Percentiles rank a stretch among this genome's conserved stretches.
These are phyloP conservation scores for Gossypium herbaceum DNA, from an alignment of 345 rosid genomes.

Conservation along the genomic window DNA sequence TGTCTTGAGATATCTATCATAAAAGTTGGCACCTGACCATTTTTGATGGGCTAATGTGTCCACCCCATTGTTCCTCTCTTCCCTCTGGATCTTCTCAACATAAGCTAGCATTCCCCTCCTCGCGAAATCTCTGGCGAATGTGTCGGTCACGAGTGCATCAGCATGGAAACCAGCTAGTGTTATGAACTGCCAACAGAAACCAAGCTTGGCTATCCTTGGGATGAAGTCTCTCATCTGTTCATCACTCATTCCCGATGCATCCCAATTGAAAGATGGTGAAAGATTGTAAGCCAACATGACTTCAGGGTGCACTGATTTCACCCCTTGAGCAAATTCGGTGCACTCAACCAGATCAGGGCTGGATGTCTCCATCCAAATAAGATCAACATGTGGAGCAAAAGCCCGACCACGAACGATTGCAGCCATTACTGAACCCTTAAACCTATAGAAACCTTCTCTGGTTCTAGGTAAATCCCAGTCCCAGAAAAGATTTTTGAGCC, in stretches of 20 bases:
- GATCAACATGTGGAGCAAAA: constrained; percentile 69
- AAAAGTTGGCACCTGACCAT: constrained; percentile 96
- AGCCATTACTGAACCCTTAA: constrained; percentile 77
- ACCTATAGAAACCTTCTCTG: constrained; percentile 92
- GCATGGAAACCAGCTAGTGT: constrained; percentile 94
- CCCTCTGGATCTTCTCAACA: constrained; percentile 95
- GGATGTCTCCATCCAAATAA: constrained; percentile 94
- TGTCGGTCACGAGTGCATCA: constrained; percentile 78
- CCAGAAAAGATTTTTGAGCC: constrained; percentile 77
- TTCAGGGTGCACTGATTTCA: constrained; percentile 61
- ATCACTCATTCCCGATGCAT: constrained; percentile 87
- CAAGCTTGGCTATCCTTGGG: constrained; percentile 71
- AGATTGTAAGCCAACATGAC: constrained; percentile 92
- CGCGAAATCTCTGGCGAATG: constrained; percentile 73
- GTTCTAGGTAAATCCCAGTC: constrained; percentile 96
- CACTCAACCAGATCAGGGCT: constrained; percentile 80
- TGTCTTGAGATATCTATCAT: constrained; percentile 82
- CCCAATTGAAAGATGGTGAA: constrained; percentile 96
- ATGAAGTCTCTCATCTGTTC: constrained; percentile 84
- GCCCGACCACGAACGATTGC: constrained; percentile 89
- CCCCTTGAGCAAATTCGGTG: constrained; percentile 70
- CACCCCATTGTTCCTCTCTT: constrained; percentile 87
- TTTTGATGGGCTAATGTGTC: constrained; percentile 97
- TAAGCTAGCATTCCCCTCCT: constrained; percentile 90
- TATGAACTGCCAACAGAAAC: constrained; percentile 96